These are phyloP conservation scores for Bipolaris victoriae DNA, from an alignment of 2,329 filamentous ascomycete species.

Conservation along the genomic window DNA sequence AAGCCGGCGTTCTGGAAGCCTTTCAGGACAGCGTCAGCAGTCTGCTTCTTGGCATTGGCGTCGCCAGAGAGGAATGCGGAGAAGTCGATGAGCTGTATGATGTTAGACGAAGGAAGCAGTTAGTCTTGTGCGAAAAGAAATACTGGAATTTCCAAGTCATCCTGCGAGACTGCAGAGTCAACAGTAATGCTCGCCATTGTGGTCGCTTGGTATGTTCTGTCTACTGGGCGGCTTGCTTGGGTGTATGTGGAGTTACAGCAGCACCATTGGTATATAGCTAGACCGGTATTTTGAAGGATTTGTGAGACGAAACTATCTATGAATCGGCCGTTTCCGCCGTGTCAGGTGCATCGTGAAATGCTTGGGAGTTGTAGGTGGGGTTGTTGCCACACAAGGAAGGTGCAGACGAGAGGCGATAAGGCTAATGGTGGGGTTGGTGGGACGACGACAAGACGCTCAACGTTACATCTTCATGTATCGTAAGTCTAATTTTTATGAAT, in stretches of 20 bases:
- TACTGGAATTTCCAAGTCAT: conserved; percentile 50
- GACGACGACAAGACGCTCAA: conserved; percentile 15
- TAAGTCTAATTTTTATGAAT: not conserved
- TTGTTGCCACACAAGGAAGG: conserved; percentile 31
- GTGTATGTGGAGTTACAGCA: not conserved
- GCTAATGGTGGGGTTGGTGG: conserved; percentile 28
- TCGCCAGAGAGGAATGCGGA: conserved; percentile 71
- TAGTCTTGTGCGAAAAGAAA: not conserved
- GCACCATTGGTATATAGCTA: not conserved
- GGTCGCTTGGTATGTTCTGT: conserved; percentile 6
- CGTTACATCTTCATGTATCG: conserved; percentile 5
- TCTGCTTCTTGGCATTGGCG: conserved; percentile 63
- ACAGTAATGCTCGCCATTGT: conserved; percentile 35
- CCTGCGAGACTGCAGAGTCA: conserved; percentile 47
- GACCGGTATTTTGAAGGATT: not conserved
- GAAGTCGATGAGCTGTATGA: conserved; percentile 75
- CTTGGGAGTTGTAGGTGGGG: conserved; percentile 22
- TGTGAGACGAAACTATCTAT: conserved; percentile 10
- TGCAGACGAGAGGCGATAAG: conserved; percentile 36
- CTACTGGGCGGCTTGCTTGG: not conserved
- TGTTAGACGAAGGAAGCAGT: not conserved
- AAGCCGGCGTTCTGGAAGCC: conserved; percentile 89
- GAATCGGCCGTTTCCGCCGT: conserved; percentile 31
- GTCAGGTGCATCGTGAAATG: conserved; percentile 18
- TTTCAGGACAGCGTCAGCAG: conserved; percentile 73